Evolutionary conservation across 192 early-diverging fungal genomes (phyloP).

Genomic region (Entophlyctis luteolus): DNA sequence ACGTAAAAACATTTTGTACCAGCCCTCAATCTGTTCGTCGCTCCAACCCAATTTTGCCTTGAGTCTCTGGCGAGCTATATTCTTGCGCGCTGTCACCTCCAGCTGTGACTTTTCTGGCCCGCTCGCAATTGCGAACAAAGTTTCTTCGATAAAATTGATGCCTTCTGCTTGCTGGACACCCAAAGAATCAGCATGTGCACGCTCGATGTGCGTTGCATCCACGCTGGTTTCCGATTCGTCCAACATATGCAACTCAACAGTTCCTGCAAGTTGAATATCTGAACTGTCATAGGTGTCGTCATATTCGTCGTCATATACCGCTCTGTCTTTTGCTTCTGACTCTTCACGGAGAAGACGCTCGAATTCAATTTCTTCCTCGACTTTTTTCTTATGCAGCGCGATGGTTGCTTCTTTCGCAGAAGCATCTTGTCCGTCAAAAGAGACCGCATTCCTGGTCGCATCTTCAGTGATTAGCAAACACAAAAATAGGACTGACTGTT

Average conservation of each 20-base stretch:
- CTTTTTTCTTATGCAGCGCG: slow-evolving; percentile 21
- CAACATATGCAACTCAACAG: slow-evolving; percentile 47
- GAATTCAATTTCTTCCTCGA: slow-evolving; percentile 41
- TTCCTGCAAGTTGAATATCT: slow-evolving; percentile 55
- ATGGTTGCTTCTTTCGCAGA: slow-evolving; percentile 26
- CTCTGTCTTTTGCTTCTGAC: slow-evolving; percentile 43
- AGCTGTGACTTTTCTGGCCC: slow-evolving; percentile 43
- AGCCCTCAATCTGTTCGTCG: slow-evolving; percentile 91
- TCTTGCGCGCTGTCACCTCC: slow-evolving; percentile 59
- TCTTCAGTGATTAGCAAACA: not conserved
- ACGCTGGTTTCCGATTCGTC: slow-evolving; percentile 42
- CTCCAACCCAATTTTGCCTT: slow-evolving; percentile 67
- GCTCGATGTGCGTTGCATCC: not conserved
- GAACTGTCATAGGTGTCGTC: slow-evolving; percentile 88
- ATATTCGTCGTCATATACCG: slow-evolving; percentile 70
- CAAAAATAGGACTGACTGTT: slow-evolving; percentile 41
- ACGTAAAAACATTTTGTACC: slow-evolving; percentile 80
- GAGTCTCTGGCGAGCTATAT: slow-evolving; percentile 55
- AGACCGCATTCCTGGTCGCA: not conserved
- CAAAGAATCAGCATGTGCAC: not conserved
- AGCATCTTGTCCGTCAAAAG: not conserved
- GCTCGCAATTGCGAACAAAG: slow-evolving; percentile 46
- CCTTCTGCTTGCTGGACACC: not conserved
- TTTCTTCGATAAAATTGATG: slow-evolving; percentile 19
- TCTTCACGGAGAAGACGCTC: slow-evolving; percentile 3